phyloP scores from a whole-genome alignment of 2,329 filamentous ascomycete species.

The Exophiala phaeomuriformis region DNA sequence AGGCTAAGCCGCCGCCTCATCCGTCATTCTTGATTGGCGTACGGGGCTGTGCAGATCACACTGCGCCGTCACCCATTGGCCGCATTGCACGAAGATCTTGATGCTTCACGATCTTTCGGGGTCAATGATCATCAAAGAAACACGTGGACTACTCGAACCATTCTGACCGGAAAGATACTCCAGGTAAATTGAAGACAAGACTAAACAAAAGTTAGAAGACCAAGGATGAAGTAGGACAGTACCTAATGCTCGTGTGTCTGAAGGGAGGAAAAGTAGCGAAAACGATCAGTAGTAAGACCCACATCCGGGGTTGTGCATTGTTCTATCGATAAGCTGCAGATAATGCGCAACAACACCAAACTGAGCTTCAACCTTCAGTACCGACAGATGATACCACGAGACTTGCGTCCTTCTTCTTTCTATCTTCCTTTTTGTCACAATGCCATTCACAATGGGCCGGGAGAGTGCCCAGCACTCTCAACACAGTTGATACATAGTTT shows the following conservation, averaged over 20 bases:
- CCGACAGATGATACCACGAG: constrained; percentile 6
- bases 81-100: constrained; percentile 10
- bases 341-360: not conserved
- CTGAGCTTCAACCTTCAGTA: not conserved
- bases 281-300: not conserved
- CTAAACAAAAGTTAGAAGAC: too few species aligned
- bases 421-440: constrained; percentile 12
- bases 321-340: constrained; percentile 19
- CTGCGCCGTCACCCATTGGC: constrained; percentile 5
- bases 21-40: constrained; percentile 19
- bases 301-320: not conserved
- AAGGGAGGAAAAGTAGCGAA: too few species aligned
- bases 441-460: not conserved
- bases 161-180: too few species aligned
- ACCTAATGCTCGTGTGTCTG: too few species aligned
- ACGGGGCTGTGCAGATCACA: constrained; percentile 13
- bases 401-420: constrained; percentile 21
- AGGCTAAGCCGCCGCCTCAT: constrained; percentile 15
- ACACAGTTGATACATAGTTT: constrained; percentile 2
- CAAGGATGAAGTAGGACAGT: too few species aligned
- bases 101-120: not conserved
- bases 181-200: too few species aligned
- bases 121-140: not conserved
- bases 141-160: not conserved
- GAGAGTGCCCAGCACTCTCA: constrained; percentile 14